A percentile compares a stretch with the other conserved stretches of the same genome.
Conservation (phyloP, 73 alveolate species). For the Loxodes magnus region DNA sequence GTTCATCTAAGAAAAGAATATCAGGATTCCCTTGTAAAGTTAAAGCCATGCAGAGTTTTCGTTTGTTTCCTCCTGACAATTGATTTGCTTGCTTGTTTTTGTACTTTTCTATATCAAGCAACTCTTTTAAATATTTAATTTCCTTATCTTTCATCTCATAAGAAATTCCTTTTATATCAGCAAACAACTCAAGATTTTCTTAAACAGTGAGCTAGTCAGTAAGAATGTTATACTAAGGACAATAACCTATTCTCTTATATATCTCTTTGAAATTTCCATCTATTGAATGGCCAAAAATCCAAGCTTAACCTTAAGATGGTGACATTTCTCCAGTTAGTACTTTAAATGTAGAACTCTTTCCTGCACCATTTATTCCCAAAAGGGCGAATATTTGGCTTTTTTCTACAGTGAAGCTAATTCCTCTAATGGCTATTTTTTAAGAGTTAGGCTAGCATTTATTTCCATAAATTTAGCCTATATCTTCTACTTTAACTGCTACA, state of each 20-base stretch:
- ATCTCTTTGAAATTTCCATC: too few relatives aligned
- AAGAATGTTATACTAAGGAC: slow-evolving; percentile 64
- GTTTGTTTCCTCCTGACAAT: slow-evolving; percentile 62
- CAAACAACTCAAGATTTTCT: slow-evolving; percentile 60
- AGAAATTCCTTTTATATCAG: slow-evolving; percentile 50
- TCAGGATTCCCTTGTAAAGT: slow-evolving; percentile 61
- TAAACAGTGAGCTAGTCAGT: slow-evolving; percentile 49
- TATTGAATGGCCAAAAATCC: too few relatives aligned
- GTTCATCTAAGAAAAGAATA: slow-evolving; percentile 56
- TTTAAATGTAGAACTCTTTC: slow-evolving; percentile 74
- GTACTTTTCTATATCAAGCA: too few relatives aligned
- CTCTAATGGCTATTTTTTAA: slow-evolving; percentile 53
- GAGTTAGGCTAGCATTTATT: slow-evolving; percentile 22
- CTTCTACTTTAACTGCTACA: slow-evolving; percentile 39
- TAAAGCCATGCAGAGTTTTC: slow-evolving; percentile 65
- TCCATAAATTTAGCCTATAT: slow-evolving; percentile 38
- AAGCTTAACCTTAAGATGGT: slow-evolving; percentile 30
- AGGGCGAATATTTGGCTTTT: slow-evolving; percentile 67
- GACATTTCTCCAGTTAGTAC: slow-evolving; percentile 51
- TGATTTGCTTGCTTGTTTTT: too few relatives aligned
- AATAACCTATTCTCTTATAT: slow-evolving; percentile 62
- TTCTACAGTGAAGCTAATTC: slow-evolving; percentile 49
- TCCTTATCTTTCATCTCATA: slow-evolving; percentile 15
- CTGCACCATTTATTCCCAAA: slow-evolving; percentile 79
- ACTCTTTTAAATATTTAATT: too few relatives aligned